A percentile compares a stretch with the other conserved stretches of the same genome.
These are phyloP conservation scores for Pseudotsuga menziesii DNA, from an alignment of 75 land plant genomes.

Conservation along the genomic window DNA sequence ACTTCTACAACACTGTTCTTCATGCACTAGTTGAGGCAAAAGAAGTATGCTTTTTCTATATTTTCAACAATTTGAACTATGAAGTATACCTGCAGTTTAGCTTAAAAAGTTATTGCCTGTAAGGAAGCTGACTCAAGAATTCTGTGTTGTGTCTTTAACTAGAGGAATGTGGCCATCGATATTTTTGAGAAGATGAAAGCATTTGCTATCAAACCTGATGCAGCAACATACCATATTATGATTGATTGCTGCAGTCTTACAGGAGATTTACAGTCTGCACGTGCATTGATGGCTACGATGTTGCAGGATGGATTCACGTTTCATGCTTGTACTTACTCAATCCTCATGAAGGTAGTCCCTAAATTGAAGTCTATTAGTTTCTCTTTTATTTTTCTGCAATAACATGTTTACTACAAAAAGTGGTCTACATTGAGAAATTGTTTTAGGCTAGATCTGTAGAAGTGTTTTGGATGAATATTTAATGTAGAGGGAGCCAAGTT, in stretches of 20 bases:
- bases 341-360: slow-evolving; percentile 43
- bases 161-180: slow-evolving; percentile 27
- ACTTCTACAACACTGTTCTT: slow-evolving; percentile 37
- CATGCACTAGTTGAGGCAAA: slow-evolving; percentile 50
- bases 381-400: background rate
- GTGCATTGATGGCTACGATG: slow-evolving; percentile 45
- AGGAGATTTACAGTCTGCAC: slow-evolving; percentile 36
- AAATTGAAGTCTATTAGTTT: background rate
- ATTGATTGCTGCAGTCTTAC: slow-evolving; percentile 38
- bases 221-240: slow-evolving; percentile 48
- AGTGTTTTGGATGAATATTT: background rate
- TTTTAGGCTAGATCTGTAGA: background rate
- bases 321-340: slow-evolving; percentile 26
- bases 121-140: background rate
- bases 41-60: slow-evolving; percentile 35
- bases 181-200: slow-evolving; percentile 44
- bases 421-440: background rate
- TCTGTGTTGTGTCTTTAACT: background rate
- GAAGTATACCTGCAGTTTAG: background rate
- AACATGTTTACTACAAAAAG: background rate
- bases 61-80: background rate
- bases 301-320: slow-evolving; percentile 42
- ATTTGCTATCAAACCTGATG: slow-evolving; percentile 24
- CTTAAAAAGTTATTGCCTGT: background rate
- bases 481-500: background rate